A percentile compares a stretch with the other conserved stretches of the same genome.
Evolutionary conservation across 805 yeast genomes (phyloP).

Genomic region (Geotrichum ghanense): DNA sequence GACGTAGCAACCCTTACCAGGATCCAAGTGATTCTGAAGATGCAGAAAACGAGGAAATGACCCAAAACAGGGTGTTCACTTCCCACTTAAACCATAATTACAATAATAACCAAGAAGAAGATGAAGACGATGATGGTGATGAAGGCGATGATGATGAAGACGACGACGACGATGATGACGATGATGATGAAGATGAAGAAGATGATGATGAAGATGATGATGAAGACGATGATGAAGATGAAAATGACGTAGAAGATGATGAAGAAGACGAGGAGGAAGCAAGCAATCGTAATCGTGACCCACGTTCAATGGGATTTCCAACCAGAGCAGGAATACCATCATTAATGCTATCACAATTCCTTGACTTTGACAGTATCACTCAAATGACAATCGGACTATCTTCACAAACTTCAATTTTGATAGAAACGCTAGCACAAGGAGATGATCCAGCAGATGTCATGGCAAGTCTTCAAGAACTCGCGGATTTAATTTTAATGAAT

Average conservation of each 20-base stretch:
- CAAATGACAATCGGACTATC: slow-evolving; percentile 22
- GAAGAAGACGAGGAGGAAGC: slow-evolving; percentile 16
- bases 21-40: slow-evolving; percentile 8
- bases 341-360: slow-evolving; percentile 6
- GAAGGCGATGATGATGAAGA: slow-evolving; percentile 15
- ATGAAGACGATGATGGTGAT: slow-evolving; percentile 19
- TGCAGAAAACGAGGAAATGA: slow-evolving; percentile 14
- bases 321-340: slow-evolving; percentile 12
- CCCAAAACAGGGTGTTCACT: slow-evolving; percentile 4
- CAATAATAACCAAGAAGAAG: slow-evolving; percentile 15
- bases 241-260: slow-evolving; percentile 16
- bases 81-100: slow-evolving; percentile 11
- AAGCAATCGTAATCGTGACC: slow-evolving; percentile 3
- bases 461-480: slow-evolving; percentile 24
- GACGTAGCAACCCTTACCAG: slow-evolving; percentile 8
- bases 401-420: slow-evolving; percentile 16
- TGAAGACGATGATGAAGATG: slow-evolving; percentile 15
- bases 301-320: slow-evolving; percentile 12
- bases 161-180: slow-evolving; percentile 16
- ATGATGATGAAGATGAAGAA: slow-evolving; percentile 21
- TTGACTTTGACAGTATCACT: slow-evolving; percentile 14
- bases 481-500: slow-evolving; percentile 24
- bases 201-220: slow-evolving; percentile 16
- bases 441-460: slow-evolving; percentile 22
- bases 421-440: slow-evolving; percentile 17